A percentile compares a stretch with the other conserved stretches of the same genome.
These are phyloP conservation scores for Vicia villosa DNA, from an alignment of 306 rosid species.

Conservation along the genomic window DNA sequence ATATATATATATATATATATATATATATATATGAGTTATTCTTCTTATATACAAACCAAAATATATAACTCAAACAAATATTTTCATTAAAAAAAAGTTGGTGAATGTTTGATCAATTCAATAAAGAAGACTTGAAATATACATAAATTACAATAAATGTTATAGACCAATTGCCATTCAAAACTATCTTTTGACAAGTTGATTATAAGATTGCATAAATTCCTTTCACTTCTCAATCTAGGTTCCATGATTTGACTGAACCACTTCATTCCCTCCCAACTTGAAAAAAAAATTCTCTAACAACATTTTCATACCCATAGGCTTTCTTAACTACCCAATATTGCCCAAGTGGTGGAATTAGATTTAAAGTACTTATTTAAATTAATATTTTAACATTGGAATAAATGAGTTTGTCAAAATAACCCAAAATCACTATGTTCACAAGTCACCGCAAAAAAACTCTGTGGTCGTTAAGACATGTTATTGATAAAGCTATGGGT, in stretches of 20 bases:
- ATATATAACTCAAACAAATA: not conserved
- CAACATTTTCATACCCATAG: not conserved
- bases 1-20: too few relatives aligned
- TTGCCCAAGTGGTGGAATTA: not conserved
- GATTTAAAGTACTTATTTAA: too few relatives aligned
- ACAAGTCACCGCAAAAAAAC: slow-evolving; percentile 23
- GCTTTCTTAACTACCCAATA: slow-evolving; percentile 27
- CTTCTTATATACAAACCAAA: not conserved
- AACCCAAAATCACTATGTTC: slow-evolving; percentile 13
- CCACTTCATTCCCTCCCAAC: slow-evolving; percentile 23
- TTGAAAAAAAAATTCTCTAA: slow-evolving; percentile 8
- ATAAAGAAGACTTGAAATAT: slow-evolving; percentile 24
- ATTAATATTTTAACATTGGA: not conserved
- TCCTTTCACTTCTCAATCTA: slow-evolving; percentile 8
- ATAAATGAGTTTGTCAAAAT: slow-evolving; percentile 26
- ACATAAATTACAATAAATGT: slow-evolving; percentile 8
- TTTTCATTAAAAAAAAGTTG: slow-evolving; percentile 5
- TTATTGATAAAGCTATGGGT: slow-evolving; percentile 29
- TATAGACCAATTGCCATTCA: slow-evolving; percentile 22
- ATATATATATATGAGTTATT: too few relatives aligned
- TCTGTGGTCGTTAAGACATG: slow-evolving; percentile 33
- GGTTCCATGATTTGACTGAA: slow-evolving; percentile 37
- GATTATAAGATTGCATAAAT: slow-evolving; percentile 21
- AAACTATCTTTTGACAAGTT: slow-evolving; percentile 28
- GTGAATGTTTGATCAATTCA: slow-evolving; percentile 1